These are phyloP conservation scores for Nannizziopsis barbatae DNA, from an alignment of 2,329 filamentous ascomycete species.

Conservation along the genomic window DNA sequence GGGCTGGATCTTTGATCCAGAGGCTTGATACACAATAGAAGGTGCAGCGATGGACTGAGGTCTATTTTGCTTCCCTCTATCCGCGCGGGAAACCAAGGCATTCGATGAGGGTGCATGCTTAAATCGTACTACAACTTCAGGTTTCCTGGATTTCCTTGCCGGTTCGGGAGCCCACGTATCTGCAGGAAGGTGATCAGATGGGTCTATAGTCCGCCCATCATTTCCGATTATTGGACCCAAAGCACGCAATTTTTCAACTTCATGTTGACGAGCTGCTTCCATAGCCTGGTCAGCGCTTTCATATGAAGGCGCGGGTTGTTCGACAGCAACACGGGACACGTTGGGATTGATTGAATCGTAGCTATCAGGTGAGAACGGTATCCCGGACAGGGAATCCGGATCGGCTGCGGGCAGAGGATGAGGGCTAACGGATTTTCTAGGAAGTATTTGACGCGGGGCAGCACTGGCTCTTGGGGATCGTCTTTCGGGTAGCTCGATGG, in stretches of 20 bases:
- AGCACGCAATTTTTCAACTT: constrained; percentile 32
- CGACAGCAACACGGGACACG: constrained; percentile 25
- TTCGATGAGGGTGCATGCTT: constrained; percentile 27
- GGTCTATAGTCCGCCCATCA: constrained; percentile 54
- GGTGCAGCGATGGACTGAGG: constrained; percentile 27
- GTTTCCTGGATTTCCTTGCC: constrained; percentile 44
- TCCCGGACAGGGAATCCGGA: constrained; percentile 33
- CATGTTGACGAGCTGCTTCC: constrained; percentile 29
- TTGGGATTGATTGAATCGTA: constrained; percentile 49
- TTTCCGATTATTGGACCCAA: constrained; percentile 51
- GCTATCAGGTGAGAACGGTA: constrained; percentile 51
- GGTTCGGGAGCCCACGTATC: constrained; percentile 58
- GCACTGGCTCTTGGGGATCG: constrained; percentile 22
- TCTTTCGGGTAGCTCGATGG: constrained; percentile 21
- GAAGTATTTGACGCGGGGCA: constrained; percentile 33
- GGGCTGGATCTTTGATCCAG: constrained; percentile 1
- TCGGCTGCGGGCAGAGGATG: constrained; percentile 34
- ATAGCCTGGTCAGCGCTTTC: constrained; percentile 30
- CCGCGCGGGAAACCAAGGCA: constrained; percentile 18
- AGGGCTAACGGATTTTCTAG: constrained; percentile 51
- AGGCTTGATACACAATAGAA: constrained; percentile 15
- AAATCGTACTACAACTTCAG: constrained; percentile 40
- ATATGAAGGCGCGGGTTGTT: constrained; percentile 28
- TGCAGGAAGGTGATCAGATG: constrained; percentile 53
- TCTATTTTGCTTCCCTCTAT: constrained; percentile 16